Evolutionary conservation across 2,329 filamentous ascomycete genomes (phyloP).

Genomic region (Fusarium hostae): DNA sequence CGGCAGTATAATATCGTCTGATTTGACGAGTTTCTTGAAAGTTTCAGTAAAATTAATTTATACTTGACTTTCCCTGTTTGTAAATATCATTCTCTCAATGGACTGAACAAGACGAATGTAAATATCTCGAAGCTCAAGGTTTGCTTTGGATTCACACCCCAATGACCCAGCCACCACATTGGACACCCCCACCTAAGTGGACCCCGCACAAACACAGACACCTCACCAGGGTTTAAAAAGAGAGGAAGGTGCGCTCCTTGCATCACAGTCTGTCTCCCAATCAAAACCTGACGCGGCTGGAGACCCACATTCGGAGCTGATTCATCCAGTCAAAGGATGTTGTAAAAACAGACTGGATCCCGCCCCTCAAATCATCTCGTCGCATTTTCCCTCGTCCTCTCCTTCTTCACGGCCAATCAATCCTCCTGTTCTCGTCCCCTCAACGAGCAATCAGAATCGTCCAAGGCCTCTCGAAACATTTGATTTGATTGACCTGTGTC

Average conservation of each 20-base stretch:
- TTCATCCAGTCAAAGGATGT: slow-evolving; percentile 61
- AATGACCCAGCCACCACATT: not conserved
- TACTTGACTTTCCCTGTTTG: not conserved
- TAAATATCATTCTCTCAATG: not conserved
- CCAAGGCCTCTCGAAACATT: slow-evolving; percentile 45
- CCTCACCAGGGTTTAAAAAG: slow-evolving; percentile 9
- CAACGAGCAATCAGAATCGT: slow-evolving; percentile 49
- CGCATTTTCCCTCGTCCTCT: slow-evolving; percentile 57
- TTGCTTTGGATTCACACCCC: not conserved
- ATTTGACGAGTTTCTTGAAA: not conserved
- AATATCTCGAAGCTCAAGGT: not conserved
- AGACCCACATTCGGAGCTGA: slow-evolving; percentile 55
- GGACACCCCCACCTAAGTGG: not conserved
- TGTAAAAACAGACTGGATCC: slow-evolving; percentile 56
- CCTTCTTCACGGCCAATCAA: slow-evolving; percentile 61
- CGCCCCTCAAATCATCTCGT: slow-evolving; percentile 64
- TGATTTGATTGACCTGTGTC: slow-evolving; percentile 36
- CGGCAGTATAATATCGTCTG: not conserved
- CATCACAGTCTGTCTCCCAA: slow-evolving; percentile 48
- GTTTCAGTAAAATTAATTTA: not conserved
- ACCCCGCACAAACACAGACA: not conserved
- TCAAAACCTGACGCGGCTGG: slow-evolving; percentile 42
- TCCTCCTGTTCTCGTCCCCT: slow-evolving; percentile 53
- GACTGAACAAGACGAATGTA: not conserved
- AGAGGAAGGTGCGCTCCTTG: slow-evolving; percentile 36